Base-by-base conservation (phyloP, 176 grass and related monocot species). In the Carex littledalei region DNA sequence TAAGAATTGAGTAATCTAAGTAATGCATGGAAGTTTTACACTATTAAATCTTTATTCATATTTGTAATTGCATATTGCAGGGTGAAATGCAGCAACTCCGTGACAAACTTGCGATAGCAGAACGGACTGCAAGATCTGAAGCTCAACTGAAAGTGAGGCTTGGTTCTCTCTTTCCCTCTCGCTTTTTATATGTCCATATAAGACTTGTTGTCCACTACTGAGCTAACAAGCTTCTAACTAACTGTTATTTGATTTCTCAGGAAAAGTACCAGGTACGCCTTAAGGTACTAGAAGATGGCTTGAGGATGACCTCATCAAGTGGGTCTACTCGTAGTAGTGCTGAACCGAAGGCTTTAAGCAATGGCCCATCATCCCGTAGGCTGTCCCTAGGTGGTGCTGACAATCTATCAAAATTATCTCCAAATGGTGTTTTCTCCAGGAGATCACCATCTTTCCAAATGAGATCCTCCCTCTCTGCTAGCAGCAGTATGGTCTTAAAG, bases 221-320 rank as follows among this genome's bases (percentile, higher is more conserved):
- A 72, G 47, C 54, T 59, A 37, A 61, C 79, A 88, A 80, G 47
- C 31, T 63, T 79, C 64, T 72, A n/a, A 83, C 26, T 63, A 70
- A 29, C 52, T 72, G 17, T 84, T 86, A 56, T 65, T 84, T 79
- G 24, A 80, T 14, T 58, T 82, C 81, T 72, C 72, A 99, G 97
- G 97, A 99, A 57, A 99, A 99, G 91, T 99, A 78, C 70, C 97
- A 92, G 63, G 84, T 99, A 61, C 91, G 97, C 11, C 84, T 99
- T 47, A 99, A 99, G 87, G 97, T 99, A 68, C 83, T 99, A 82
- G 97, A 99, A 96, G 93, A 99, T 86, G 97, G 97, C 80, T 84
- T 99, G 68, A 95, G 90, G 78, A 91, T 88, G 74, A 84, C 81
- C 61, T 83, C 81, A 68, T 85, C 91, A 79, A 94, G 85, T 87